Base-by-base conservation (phyloP, 1,139 yeast species). In the Diutina mesorugosa region DNA sequence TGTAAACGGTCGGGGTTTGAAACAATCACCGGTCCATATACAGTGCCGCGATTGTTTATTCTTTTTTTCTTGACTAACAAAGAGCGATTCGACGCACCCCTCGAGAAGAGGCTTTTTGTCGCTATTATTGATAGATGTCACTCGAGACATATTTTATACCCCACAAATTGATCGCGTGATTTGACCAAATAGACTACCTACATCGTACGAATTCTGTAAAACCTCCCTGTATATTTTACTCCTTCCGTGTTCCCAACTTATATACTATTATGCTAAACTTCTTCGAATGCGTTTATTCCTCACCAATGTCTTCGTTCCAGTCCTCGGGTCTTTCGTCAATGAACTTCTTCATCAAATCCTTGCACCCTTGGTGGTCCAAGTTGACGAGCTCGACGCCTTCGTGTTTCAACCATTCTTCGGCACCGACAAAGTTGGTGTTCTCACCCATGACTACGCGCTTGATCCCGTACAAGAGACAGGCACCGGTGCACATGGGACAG, bases 401-500 rank as follows among this genome's bases (percentile, higher is more conserved):
- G 12, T 76, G 66, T 60, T 69, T 68, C 64, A 91, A 75, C 68
- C 83, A 83, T 45, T 84, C 87, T 67, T 91, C 97, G 6, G 80
- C 85, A 14, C 97, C 97, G 51, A 78, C 62, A 64, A 87, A 91
- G 30, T 86, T 90, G 56, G 72, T 80, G 69, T 90, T 90, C 69
- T 91, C 98, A 26, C 97, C 97, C 69, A 90, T 66, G 0, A 91
- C 97, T 46, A 90, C 87, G 61, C 97, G 77, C 63, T 84, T 83
- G 61, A 91, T 78, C 46, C 96, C 96, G 70, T 90, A 91, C 77
- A 91, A 76, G 57, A 91, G 67, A 62, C 95, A 88, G 16, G 97
- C 96, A 21, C 98, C 98, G 7, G 95, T 81, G 67, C 98, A 91
- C 97, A 91, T 91, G 62, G 84, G 78, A 69, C 98, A 91, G 2